Evolutionary conservation across 2,329 filamentous ascomycete species (phyloP), one percentile per base, ranked within the genome.

Genomic region (Fusarium penzigii): DNA sequence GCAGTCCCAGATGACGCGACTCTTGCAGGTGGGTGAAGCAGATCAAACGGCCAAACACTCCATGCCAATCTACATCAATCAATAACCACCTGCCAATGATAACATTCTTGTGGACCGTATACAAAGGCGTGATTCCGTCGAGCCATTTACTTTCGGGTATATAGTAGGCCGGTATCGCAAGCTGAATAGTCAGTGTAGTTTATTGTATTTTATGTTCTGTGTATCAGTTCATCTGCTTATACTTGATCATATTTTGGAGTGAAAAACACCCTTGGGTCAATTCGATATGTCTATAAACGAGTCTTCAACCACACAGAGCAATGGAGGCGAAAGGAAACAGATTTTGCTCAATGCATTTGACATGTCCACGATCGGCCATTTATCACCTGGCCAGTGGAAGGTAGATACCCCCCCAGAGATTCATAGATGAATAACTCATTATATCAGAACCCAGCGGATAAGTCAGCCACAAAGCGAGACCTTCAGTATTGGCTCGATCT

Each of bases 341-440:
- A 85, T 86, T 13, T 64, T 86, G 6, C 71, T 87, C 43, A 87
- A 86, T 70, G 84, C 83, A 3, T 86, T 87, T 58, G 84, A 86
- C 53, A 86, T 86, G 83, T 83, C 77, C 2, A 86, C 83, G 0
- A 76, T 86, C 6, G 84, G 84, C 3, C 85, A 88, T 64, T 65
- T 88, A 34, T 84, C 81, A 0, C 83, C 84, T 1, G 85, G 85
- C 1, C 84, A 87, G 70, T 88, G 85, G 85, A 87, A 85, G 72
- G 81, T 81, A 45, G 17, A 43, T 11, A 6, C 2, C 12, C 9
- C 3, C 44, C 1, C 3, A 39, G 3, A 12, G 9, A 1, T 17
- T 38, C 8, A 5, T 16, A n/a, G 29, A 32, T 13, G 41, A 29
- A 2, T 17, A 5, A 55, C 29, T 5, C 8, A 3, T 3, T 13